A percentile compares a stretch with the other conserved stretches of the same genome.
These are phyloP conservation scores for Ogataea wickerhamii DNA, from an alignment of 805 yeast species.

Conservation along the genomic window DNA sequence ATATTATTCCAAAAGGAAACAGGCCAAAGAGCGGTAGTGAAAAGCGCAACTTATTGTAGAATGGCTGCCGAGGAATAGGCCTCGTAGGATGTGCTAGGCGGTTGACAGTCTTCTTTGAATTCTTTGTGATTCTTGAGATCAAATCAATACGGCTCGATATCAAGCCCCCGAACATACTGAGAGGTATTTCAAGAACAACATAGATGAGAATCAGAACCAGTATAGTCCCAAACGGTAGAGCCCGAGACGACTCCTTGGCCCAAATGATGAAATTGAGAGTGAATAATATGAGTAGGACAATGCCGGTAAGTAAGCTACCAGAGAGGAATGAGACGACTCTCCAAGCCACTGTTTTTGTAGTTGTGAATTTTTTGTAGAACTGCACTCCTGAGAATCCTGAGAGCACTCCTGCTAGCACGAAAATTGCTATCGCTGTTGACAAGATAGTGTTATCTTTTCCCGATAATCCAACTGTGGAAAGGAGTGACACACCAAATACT, in stretches of 20 bases:
- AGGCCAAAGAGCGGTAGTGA: constrained; percentile 56
- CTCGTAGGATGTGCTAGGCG: constrained; percentile 6
- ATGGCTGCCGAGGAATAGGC: constrained; percentile 36
- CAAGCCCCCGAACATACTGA: constrained; percentile 70
- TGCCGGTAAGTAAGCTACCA: constrained; percentile 47
- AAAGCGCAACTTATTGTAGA: constrained; percentile 30
- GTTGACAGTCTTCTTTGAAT: constrained; percentile 11
- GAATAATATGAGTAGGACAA: constrained; percentile 47
- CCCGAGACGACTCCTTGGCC: constrained; percentile 71
- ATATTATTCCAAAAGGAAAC: constrained; percentile 76
- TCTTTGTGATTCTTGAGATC: constrained; percentile 13
- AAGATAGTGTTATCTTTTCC: constrained; percentile 64
- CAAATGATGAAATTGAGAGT: constrained; percentile 66
- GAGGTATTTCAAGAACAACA: constrained; percentile 66
- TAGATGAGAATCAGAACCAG: constrained; percentile 56
- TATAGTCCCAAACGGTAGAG: constrained; percentile 76
- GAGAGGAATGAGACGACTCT: constrained; percentile 40
- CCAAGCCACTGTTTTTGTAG: constrained; percentile 37
- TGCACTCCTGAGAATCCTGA: constrained; percentile 72
- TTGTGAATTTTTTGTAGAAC: constrained; percentile 53
- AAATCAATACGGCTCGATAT: constrained; percentile 29
- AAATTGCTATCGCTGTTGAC: constrained; percentile 54
- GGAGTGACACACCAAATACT: constrained; percentile 53
- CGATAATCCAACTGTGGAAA: constrained; percentile 55
- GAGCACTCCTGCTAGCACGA: constrained; percentile 67